A percentile compares a stretch with the other conserved stretches of the same genome.
Evolutionary conservation across 176 grass and related monocot species (phyloP).

Genomic region (Eleusine coracana): DNA sequence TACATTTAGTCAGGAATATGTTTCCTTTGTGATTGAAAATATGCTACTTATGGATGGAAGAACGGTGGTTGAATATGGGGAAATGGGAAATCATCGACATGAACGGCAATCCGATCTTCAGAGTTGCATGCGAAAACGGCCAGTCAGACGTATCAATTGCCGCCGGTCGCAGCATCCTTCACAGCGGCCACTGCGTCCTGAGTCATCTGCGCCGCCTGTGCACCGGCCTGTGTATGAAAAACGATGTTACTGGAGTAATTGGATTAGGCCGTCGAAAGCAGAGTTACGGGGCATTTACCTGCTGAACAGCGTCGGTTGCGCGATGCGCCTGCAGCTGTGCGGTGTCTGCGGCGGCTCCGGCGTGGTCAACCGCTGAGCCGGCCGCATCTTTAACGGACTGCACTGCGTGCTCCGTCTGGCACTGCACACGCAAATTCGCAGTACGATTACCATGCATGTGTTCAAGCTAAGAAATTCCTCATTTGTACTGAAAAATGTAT

Average conservation of each 20-base stretch:
- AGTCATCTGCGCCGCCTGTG: neutral
- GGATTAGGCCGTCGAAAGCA: too few species aligned
- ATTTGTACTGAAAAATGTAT: neutral
- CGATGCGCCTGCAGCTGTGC: constrained; percentile 41
- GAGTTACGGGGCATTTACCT: neutral
- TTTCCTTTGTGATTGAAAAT: neutral
- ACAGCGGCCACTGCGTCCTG: constrained; percentile 7
- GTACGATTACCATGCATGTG: neutral
- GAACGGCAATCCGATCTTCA: neutral
- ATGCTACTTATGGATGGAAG: neutral
- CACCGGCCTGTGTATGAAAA: neutral
- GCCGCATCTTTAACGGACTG: constrained; percentile 15
- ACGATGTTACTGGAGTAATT: neutral
- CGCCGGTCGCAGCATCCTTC: constrained; percentile 26
- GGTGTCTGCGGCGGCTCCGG: constrained; percentile 7
- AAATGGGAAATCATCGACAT: neutral
- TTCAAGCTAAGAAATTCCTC: neutral
- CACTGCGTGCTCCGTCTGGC: constrained; percentile 8
- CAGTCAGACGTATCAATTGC: neutral
- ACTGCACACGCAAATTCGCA: neutral
- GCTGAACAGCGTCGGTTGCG: constrained; percentile 29
- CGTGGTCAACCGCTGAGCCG: constrained; percentile 5
- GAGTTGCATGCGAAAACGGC: too few species aligned
- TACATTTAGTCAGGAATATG: too few species aligned
- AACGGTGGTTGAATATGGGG: neutral